Conservation (phyloP, 2,329 filamentous ascomycete species). For the Trichoderma sp. region DNA sequence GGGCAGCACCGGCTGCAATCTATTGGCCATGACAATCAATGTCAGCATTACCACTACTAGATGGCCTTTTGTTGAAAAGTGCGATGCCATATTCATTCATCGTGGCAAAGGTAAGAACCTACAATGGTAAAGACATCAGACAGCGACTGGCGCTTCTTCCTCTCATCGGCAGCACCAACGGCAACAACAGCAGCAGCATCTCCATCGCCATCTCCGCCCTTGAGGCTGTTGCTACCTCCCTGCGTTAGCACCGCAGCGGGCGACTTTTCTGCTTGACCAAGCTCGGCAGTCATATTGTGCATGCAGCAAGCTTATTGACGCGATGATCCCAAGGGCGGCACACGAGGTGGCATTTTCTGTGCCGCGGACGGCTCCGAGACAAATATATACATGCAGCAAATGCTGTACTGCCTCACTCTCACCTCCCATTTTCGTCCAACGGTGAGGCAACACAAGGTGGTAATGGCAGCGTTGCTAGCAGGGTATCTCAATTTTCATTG, state of each 20-base stretch:
- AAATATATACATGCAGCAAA: constrained; percentile 8
- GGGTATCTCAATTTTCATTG: neutral
- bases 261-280: constrained; percentile 8
- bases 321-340: neutral
- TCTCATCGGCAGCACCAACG: constrained; percentile 16
- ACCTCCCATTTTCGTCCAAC: neutral
- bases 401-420: neutral
- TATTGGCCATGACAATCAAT: neutral
- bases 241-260: neutral
- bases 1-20: constrained; percentile 41
- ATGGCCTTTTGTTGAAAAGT: neutral
- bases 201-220: neutral
- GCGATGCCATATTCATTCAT: neutral
- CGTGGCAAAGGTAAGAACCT: neutral
- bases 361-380: constrained; percentile 3
- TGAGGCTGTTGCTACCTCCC: neutral
- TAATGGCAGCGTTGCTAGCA: neutral
- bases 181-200: neutral
- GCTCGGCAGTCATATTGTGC: constrained; percentile 3
- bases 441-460: neutral
- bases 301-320: neutral
- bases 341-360: neutral
- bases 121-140: constrained; percentile 39
- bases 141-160: constrained; percentile 30
- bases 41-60: neutral